Evolutionary conservation across 2,329 filamentous ascomycete genomes (phyloP).

Genomic region (Dothistroma septosporum): DNA sequence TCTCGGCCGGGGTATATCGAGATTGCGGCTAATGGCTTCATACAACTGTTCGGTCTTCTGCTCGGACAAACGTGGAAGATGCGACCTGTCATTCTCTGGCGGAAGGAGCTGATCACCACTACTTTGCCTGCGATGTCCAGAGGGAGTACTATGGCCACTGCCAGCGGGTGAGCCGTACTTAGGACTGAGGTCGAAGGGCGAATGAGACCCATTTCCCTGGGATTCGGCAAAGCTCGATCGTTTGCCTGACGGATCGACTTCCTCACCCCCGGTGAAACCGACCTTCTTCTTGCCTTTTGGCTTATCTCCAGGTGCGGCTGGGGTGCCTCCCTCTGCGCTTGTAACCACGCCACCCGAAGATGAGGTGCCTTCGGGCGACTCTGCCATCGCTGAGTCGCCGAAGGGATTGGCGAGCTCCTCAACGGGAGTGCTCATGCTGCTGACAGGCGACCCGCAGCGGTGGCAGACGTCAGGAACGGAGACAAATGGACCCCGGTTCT

Average conservation of each 20-base stretch:
- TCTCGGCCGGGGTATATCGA: constrained; percentile 26
- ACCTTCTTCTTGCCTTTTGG: constrained; percentile 25
- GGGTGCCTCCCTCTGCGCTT: constrained; percentile 17
- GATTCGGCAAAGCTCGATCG: constrained; percentile 19
- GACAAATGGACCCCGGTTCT: neutral
- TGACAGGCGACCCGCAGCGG: neutral
- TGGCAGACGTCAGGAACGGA: neutral
- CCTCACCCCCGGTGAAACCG: constrained; percentile 22
- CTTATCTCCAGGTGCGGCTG: constrained; percentile 12
- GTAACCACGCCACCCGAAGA: constrained; percentile 17
- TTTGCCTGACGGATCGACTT: constrained; percentile 9
- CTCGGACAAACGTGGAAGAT: constrained; percentile 31
- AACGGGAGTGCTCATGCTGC: constrained; percentile 16
- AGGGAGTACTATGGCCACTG: constrained; percentile 22
- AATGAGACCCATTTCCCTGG: constrained; percentile 8
- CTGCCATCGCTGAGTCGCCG: constrained; percentile 13
- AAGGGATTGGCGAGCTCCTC: constrained; percentile 24
- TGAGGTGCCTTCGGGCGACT: constrained; percentile 12
- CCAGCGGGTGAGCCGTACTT: constrained; percentile 14
- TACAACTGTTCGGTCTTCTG: constrained; percentile 32
- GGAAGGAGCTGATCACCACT: constrained; percentile 20
- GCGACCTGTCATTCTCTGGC: constrained; percentile 21
- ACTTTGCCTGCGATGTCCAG: constrained; percentile 13
- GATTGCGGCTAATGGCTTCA: constrained; percentile 22
- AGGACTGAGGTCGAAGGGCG: constrained; percentile 15